Base-by-base conservation (phyloP, 495 filamentous ascomycete genomes). In the Xylaria intraflava region DNA sequence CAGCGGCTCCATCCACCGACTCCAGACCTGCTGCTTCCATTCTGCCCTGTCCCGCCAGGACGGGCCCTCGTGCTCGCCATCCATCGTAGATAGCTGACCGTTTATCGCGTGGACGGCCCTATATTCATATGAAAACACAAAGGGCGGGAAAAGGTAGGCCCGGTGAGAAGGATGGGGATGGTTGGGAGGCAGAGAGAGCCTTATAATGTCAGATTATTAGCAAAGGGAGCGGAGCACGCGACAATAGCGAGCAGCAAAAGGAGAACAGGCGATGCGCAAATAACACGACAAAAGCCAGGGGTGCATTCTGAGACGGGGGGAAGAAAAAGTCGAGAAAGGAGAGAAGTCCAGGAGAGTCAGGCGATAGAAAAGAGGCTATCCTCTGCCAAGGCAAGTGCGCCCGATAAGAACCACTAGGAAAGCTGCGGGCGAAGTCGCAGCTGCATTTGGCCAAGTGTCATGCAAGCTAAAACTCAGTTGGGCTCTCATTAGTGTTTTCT, bases 21-120 rank as follows among this genome's bases (percentile, higher is more conserved):
- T 56, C 53, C 53, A 56, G 26, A 56, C 53, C 31, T 51, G 53
- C 46, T 56, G 53, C 19, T 56, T 56, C 53, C 53, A 56, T 35
- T 56, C 46, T 11, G 53, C 53, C 40, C 47, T 36, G 23, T 56
- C 53, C 41, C 41, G 46, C 53, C 53, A 56, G 1, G 53, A 56
- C 35, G 53, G 53, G 39, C 46, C 53, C 23, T 47, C 53, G 36
- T 50, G 42, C 10, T 50, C 46, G 10, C n/a, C 27, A 12, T 45
- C 53, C 53, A 56, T 56, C 19, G 23, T 33, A 12, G 11, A 46
- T 30, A 16, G 24, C 27, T 9, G 35, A 22, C 30, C 16, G 44
- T 14, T 36, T 27, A 43, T 35, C 19, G 44, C 26, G 45, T 48
- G 12, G n/a, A 55, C 20, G 23, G 36, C 10, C 20, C 9, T 3